phyloP scores from a whole-genome alignment of 1,284 basidiomycete genomes.

The Ustilago cynodontis region DNA sequence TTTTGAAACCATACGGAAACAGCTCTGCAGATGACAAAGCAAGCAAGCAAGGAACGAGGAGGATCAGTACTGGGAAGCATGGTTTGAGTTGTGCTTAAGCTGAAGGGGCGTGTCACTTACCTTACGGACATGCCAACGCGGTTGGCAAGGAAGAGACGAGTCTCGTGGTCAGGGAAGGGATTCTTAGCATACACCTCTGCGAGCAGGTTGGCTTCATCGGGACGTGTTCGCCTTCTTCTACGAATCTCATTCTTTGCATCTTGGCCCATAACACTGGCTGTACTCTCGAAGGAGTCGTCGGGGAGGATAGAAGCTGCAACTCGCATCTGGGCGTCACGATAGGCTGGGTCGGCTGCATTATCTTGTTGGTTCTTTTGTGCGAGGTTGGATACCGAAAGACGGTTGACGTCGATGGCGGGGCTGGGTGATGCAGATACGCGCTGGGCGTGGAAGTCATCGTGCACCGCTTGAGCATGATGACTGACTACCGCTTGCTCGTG shows the following conservation, averaged over 20 bases:
- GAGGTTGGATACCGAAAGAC: conserved; percentile 39
- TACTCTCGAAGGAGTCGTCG: conserved; percentile 49
- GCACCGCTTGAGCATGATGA: conserved; percentile 3
- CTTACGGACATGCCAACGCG: conserved; percentile 60
- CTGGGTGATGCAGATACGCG: conserved; percentile 23
- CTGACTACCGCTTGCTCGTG: not conserved
- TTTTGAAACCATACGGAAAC: conserved; percentile 69
- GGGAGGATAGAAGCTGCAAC: conserved; percentile 28
- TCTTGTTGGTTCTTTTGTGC: conserved; percentile 41
- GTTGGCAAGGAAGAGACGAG: conserved; percentile 58
- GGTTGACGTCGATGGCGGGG: conserved; percentile 40
- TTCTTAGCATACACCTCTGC: conserved; percentile 60
- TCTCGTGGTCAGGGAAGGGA: conserved; percentile 63
- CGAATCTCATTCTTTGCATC: conserved; percentile 46
- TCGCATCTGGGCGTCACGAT: conserved; percentile 11
- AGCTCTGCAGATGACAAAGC: conserved; percentile 22
- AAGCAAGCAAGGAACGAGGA: not conserved
- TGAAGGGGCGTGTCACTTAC: conserved; percentile 34
- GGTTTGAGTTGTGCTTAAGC: not conserved
- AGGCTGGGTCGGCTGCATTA: conserved; percentile 11
- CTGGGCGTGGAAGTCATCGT: not conserved
- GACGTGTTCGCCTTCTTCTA: conserved; percentile 58
- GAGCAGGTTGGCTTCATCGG: conserved; percentile 62
- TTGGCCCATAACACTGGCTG: conserved; percentile 34
- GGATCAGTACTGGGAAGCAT: conserved; percentile 9